These are phyloP conservation scores for Pseudoperonospora humuli DNA, from an alignment of 352 stramenopile genomes.

Conservation along the genomic window DNA sequence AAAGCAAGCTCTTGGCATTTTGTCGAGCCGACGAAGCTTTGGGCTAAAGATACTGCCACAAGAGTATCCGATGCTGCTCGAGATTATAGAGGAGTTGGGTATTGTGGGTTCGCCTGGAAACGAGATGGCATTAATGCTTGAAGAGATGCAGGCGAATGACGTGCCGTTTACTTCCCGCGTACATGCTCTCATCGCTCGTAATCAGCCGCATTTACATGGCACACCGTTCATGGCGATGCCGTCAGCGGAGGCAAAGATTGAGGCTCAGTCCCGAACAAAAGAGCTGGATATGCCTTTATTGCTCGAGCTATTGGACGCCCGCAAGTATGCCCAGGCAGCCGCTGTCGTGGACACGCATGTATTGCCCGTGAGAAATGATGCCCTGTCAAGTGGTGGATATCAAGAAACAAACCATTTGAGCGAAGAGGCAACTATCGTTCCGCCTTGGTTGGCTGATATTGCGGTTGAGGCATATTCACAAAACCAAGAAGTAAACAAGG, in stretches of 20 bases:
- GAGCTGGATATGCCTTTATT: constrained; percentile 16
- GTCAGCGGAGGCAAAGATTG: background rate
- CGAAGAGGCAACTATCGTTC: constrained; percentile 17
- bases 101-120: constrained; percentile 19
- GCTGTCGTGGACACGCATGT: constrained; percentile 24
- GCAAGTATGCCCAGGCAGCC: constrained; percentile 29
- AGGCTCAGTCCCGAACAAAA: constrained; percentile 11
- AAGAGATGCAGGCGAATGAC: constrained; percentile 34
- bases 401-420: background rate
- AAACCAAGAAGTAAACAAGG: constrained; percentile 38
- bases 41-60: constrained; percentile 29
- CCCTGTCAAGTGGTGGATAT: constrained; percentile 8
- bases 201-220: constrained; percentile 25
- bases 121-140: constrained; percentile 28
- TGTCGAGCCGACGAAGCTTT: constrained; percentile 51
- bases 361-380: constrained; percentile 14
- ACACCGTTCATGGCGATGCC: constrained; percentile 20
- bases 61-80: constrained; percentile 37
- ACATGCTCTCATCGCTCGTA: constrained; percentile 29
- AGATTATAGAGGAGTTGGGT: constrained; percentile 32
- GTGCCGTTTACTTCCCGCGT: constrained; percentile 23
- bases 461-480: constrained; percentile 30
- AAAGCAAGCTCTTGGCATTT: constrained; percentile 39
- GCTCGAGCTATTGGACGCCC: constrained; percentile 20
- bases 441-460: constrained; percentile 27